Evolutionary conservation across 805 yeast genomes (phyloP).

Genomic region (Kodamaea sagamina): DNA sequence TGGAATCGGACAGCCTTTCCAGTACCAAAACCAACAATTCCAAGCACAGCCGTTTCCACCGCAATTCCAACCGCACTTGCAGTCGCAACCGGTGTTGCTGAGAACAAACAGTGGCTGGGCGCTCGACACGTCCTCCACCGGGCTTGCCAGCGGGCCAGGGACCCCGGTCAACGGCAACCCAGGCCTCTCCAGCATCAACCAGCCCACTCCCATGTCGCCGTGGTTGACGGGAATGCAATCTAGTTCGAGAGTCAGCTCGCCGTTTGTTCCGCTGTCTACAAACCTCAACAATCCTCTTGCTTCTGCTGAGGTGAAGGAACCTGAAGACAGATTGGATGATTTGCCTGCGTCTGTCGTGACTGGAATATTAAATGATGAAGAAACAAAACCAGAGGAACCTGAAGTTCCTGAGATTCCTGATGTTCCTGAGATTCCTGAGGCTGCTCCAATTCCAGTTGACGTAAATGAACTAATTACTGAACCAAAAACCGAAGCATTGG

Average conservation of each 20-base stretch:
- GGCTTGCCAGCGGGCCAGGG: conserved; percentile 27
- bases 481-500: conserved; percentile 11
- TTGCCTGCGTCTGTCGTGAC: conserved; percentile 44
- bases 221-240: conserved; percentile 39
- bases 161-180: conserved; percentile 31
- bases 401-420: conserved; percentile 10
- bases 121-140: conserved; percentile 25
- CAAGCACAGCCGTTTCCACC: conserved; percentile 4
- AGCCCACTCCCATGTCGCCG: conserved; percentile 44
- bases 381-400: conserved; percentile 13
- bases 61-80: conserved; percentile 10
- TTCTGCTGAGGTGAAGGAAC: conserved; percentile 2
- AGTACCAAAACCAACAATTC: conserved; percentile 7
- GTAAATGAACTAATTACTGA: background rate
- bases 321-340: conserved; percentile 37
- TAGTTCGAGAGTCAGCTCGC: conserved; percentile 41
- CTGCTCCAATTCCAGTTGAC: background rate
- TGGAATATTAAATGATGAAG: conserved; percentile 39
- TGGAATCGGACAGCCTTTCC: conserved; percentile 15
- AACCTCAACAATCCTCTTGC: conserved; percentile 2
- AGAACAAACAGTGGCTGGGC: conserved; percentile 44
- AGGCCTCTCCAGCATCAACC: conserved; percentile 26
- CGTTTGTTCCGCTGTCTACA: conserved; percentile 31
- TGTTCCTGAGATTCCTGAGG: no score
- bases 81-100: conserved; percentile 32